Conservation (phyloP, 2,329 filamentous ascomycete species). For the Didymella pinodella region DNA sequence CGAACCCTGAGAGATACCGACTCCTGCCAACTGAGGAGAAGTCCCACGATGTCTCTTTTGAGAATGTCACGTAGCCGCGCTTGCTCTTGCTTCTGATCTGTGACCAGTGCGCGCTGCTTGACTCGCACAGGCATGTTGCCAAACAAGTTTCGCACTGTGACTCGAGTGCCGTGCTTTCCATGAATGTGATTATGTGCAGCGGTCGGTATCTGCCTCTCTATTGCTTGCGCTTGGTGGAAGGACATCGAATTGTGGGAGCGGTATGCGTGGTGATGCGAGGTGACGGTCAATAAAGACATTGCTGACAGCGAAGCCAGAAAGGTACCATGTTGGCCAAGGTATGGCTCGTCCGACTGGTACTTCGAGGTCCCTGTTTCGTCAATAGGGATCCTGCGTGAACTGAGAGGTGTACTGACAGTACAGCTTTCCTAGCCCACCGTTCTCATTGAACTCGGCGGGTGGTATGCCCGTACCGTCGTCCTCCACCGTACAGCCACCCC, state of each 20-base stretch:
- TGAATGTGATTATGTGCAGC: conserved; percentile 63
- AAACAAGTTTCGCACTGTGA: conserved; percentile 81
- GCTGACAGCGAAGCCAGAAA: conserved; percentile 81
- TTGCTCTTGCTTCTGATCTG: conserved; percentile 59
- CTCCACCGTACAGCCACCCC: conserved; percentile 80
- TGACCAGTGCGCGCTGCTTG: conserved; percentile 72
- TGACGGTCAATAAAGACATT: conserved; percentile 78
- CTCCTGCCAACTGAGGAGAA: conserved; percentile 74
- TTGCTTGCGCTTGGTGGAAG: conserved; percentile 72
- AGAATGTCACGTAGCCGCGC: conserved; percentile 73
- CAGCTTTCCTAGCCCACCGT: conserved; percentile 75
- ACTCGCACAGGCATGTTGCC: conserved; percentile 90
- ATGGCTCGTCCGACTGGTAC: conserved; percentile 52
- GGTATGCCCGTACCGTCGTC: conserved; percentile 85
- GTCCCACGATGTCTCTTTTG: conserved; percentile 64
- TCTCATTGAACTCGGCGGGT: conserved; percentile 73
- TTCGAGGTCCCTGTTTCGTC: conserved; percentile 77
- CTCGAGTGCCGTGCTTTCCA: conserved; percentile 74
- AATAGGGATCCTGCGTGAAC: not conserved
- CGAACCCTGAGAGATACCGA: conserved; percentile 66
- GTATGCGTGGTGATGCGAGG: conserved; percentile 71
- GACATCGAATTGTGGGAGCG: conserved; percentile 70
- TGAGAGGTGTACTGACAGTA: conserved; percentile 64
- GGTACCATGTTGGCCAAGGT: conserved; percentile 73
- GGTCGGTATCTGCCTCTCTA: conserved; percentile 71